These are phyloP conservation scores for Aureobasidium sp. DNA, from an alignment of 2,329 filamentous ascomycete species.

Conservation along the genomic window DNA sequence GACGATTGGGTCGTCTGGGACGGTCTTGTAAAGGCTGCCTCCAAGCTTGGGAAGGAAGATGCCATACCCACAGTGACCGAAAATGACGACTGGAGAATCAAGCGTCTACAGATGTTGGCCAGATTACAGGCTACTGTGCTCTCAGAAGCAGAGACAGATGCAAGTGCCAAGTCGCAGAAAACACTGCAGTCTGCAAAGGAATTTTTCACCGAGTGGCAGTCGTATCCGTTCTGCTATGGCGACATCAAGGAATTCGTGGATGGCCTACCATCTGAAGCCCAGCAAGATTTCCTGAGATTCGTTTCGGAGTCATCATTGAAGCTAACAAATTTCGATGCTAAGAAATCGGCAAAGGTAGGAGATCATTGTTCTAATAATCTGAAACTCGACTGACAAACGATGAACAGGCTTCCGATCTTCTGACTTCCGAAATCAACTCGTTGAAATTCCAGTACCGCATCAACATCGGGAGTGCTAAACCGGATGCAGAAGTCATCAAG, in stretches of 20 bases:
- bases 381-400: background rate
- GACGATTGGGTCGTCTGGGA: conserved; percentile 13
- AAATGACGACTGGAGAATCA: conserved; percentile 2
- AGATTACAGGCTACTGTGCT: background rate
- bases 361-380: accelerated
- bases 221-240: conserved; percentile 11
- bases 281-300: background rate
- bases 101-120: conserved; percentile 10
- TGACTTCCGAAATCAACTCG: conserved; percentile 18
- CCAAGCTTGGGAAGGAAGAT: background rate
- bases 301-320: background rate
- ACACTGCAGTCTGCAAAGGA: conserved; percentile 3
- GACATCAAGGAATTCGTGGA: conserved; percentile 12
- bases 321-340: background rate
- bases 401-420: conserved; percentile 13
- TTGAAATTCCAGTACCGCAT: conserved; percentile 20
- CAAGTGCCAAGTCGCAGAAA: background rate
- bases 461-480: conserved; percentile 12
- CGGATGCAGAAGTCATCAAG: conserved; percentile 14
- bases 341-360: background rate
- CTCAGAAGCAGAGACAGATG: background rate
- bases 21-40: conserved; percentile 7
- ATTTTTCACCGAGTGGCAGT: conserved; percentile 10
- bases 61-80: background rate
- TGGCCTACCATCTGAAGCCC: background rate